A percentile compares a stretch with the other conserved stretches of the same genome.
Conservation (phyloP, 2,329 filamentous ascomycete species). For the Gaeumannomyces sp. region DNA sequence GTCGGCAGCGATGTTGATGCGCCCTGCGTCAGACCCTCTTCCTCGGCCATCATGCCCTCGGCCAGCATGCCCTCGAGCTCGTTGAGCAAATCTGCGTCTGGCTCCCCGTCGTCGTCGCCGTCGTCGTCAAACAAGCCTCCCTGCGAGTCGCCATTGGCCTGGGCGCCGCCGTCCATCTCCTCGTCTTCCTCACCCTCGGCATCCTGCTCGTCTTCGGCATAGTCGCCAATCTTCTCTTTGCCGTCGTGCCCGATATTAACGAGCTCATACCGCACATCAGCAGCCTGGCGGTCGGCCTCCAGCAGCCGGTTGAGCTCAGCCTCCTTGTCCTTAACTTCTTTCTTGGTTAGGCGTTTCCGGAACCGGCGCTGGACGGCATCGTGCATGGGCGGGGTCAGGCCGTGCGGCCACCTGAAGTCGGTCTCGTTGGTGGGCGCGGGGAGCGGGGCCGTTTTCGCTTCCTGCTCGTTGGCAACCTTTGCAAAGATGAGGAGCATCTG, state of each 20-base stretch:
- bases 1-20: slow-evolving; percentile 29
- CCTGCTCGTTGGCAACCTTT: slow-evolving; percentile 57
- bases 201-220: slow-evolving; percentile 40
- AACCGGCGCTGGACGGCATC: slow-evolving; percentile 78
- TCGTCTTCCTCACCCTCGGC: slow-evolving; percentile 53
- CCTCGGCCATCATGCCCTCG: slow-evolving; percentile 37
- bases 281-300: slow-evolving; percentile 57
- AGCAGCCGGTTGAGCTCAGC: slow-evolving; percentile 70
- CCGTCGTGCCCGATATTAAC: slow-evolving; percentile 44
- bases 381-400: slow-evolving; percentile 81
- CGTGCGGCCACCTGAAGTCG: slow-evolving; percentile 73
- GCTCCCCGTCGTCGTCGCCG: slow-evolving; percentile 26
- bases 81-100: slow-evolving; percentile 28
- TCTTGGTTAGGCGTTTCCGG: slow-evolving; percentile 72
- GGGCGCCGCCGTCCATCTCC: slow-evolving; percentile 27
- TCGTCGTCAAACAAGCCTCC: slow-evolving; percentile 22
- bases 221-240: slow-evolving; percentile 21
- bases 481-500: slow-evolving; percentile 83
- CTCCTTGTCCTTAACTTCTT: slow-evolving; percentile 81
- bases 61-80: slow-evolving; percentile 34
- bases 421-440: slow-evolving; percentile 60
- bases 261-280: slow-evolving; percentile 58
- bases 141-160: slow-evolving; percentile 19
- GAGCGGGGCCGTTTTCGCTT: slow-evolving; percentile 59
- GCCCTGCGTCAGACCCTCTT: slow-evolving; percentile 29